Base-by-base conservation (phyloP, 2,329 filamentous ascomycete genomes). In the Colletotrichum nymphaeae region DNA sequence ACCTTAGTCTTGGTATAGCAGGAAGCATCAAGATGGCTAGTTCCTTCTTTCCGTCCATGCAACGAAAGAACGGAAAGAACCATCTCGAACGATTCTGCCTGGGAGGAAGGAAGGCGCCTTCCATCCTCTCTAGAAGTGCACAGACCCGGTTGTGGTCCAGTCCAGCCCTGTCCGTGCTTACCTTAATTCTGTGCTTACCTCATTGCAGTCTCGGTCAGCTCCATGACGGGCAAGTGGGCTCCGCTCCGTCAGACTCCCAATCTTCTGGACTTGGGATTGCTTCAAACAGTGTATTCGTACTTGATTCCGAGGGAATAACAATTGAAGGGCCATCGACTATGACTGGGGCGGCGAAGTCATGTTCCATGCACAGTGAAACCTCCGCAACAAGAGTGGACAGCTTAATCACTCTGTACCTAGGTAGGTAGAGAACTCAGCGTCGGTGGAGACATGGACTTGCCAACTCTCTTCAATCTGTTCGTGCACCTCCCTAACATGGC, bases 291-390 rank as follows among this genome's bases (percentile, higher is more conserved):
- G 19, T 9, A n/a, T 49, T 49, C 19, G 42, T 49, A 49, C 42
- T 49, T 42, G 37, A 19, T 42, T 22, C 42, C 42, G 1, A 49
- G 5, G 19, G 19, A 49, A 3, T 22, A n/a, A 49, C 19, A 22
- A 11, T 22, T 1, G 8, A n/a, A 8, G 16, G 11, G 19, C 42
- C 1, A 9, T 9, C 5, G 0, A 11, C 1, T 19, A 5, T 22
- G 42, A n/a, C 19, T 49, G 42, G 5, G 42, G 42, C 42, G 1
- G 9, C 2, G 19, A 8, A 49, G 3, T 22, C 42, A 49, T 49
- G n/a, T 1, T 4, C 1, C 22, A 7, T 11, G 19, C 8, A 19
- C 19, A 22, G 16, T n/a, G 42, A 4, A 49, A 49, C 4, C 2
- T n/a, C 3, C 42, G 8, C 19, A n/a, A 8, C 6, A 4, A n/a